Conservation (phyloP, 768 basidiomycete genomes). For the Pleurotus platypus region DNA sequence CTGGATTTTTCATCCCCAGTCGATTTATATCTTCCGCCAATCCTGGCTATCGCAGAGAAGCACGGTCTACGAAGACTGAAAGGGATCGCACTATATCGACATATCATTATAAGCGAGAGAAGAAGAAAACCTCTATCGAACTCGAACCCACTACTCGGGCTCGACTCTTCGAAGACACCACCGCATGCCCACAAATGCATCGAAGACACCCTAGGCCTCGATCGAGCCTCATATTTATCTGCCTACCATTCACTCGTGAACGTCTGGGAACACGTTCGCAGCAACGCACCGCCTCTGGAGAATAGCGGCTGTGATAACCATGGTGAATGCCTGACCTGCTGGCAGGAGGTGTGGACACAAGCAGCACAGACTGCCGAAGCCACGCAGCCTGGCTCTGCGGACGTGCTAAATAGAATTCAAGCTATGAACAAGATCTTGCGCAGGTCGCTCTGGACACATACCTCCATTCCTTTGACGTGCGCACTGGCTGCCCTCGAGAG, state of each 20-base stretch:
- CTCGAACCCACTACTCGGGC: background rate
- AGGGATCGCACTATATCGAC: slow-evolving; percentile 55
- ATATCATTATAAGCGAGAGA: slow-evolving; percentile 24
- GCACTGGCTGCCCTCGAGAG: slow-evolving; percentile 40
- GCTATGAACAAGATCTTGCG: slow-evolving; percentile 35
- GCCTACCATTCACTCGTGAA: slow-evolving; percentile 55
- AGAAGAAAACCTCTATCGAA: background rate
- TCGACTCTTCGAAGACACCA: background rate
- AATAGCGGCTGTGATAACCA: slow-evolving; percentile 44
- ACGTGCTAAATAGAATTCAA: slow-evolving; percentile 59
- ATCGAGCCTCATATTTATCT: slow-evolving; percentile 11
- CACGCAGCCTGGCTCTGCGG: slow-evolving; percentile 39
- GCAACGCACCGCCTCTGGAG: slow-evolving; percentile 39
- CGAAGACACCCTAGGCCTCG: background rate
- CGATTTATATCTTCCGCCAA: slow-evolving; percentile 42
- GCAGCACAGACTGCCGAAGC: slow-evolving; percentile 45
- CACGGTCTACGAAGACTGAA: slow-evolving; percentile 31
- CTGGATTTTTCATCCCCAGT: slow-evolving; percentile 51
- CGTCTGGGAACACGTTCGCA: slow-evolving; percentile 52
- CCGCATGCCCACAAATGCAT: background rate
- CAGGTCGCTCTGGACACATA: slow-evolving; percentile 29
- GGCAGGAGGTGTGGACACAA: slow-evolving; percentile 50
- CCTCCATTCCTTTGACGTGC: slow-evolving; percentile 35
- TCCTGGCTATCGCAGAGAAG: slow-evolving; percentile 44
- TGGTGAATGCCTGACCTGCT: slow-evolving; percentile 43